phyloP scores from a whole-genome alignment of 2,329 filamentous ascomycete species.

The Scytalidium sp. region DNA sequence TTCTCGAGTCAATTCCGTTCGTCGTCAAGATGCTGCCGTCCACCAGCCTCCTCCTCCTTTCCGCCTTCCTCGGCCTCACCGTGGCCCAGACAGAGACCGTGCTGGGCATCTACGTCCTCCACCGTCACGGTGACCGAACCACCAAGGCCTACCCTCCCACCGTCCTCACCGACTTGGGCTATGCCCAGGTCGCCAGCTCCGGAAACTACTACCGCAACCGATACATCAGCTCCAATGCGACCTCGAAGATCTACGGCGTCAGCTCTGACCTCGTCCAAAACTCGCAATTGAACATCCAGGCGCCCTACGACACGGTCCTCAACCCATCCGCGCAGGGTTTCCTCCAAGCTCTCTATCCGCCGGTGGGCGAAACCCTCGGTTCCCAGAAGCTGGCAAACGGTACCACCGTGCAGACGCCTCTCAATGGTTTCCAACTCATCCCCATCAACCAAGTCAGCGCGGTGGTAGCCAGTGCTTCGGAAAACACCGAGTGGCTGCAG shows the following conservation, averaged over 20 bases:
- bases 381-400: conserved; percentile 70
- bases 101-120: conserved; percentile 82
- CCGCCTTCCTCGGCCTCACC: conserved; percentile 34
- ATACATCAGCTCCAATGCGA: conserved; percentile 64
- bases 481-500: conserved; percentile 58
- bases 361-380: conserved; percentile 52
- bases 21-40: conserved; percentile 22
- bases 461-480: conserved; percentile 48
- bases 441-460: conserved; percentile 62
- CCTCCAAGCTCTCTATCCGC: conserved; percentile 83
- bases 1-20: no score
- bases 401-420: conserved; percentile 59
- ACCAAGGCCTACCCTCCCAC: conserved; percentile 71
- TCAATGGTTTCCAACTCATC: conserved; percentile 82
- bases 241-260: conserved; percentile 61
- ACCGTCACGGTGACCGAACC: conserved; percentile 86
- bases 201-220: conserved; percentile 73
- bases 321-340: conserved; percentile 79
- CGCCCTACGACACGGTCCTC: conserved; percentile 74
- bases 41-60: conserved; percentile 38
- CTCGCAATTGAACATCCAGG: conserved; percentile 67
- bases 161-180: conserved; percentile 75
- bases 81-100: conserved; percentile 25
- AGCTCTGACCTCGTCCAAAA: conserved; percentile 63
- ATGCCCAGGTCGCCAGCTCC: conserved; percentile 68